These are phyloP conservation scores for Triticum urartu DNA, from an alignment of 176 grass and related monocot species.

Conservation along the genomic window DNA sequence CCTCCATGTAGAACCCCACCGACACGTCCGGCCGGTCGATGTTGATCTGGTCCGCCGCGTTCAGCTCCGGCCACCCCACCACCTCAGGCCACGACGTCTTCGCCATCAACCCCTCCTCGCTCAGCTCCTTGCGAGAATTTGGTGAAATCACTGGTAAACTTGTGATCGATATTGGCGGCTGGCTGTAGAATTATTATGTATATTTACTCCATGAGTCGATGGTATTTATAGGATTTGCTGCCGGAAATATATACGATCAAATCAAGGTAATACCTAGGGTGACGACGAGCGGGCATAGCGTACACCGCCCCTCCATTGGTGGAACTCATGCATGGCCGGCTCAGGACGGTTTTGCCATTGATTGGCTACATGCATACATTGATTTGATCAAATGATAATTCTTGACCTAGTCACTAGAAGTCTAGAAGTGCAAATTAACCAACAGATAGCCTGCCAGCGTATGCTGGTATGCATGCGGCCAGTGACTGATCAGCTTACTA, in stretches of 20 bases:
- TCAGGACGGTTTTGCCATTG: not conserved
- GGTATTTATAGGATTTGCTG: not conserved
- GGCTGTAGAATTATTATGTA: not conserved
- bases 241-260: not conserved
- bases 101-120: not conserved
- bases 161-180: not conserved
- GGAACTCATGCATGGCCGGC: not conserved
- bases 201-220: not conserved
- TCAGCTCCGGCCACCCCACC: not conserved
- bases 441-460: not conserved
- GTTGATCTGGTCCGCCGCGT: constrained; percentile 9
- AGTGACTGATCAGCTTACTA: too few species aligned
- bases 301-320: not conserved
- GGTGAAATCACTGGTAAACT: too few species aligned
- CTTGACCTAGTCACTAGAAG: not conserved
- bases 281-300: not conserved
- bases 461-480: not conserved
- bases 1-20: not conserved
- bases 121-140: not conserved
- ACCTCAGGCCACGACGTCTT: constrained; percentile 25
- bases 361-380: not conserved
- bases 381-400: not conserved
- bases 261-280: not conserved
- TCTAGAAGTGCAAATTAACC: not conserved
- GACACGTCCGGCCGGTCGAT: not conserved